Conservation (phyloP, 495 filamentous ascomycete species). For the Hypomontagnella submonticulosa region DNA sequence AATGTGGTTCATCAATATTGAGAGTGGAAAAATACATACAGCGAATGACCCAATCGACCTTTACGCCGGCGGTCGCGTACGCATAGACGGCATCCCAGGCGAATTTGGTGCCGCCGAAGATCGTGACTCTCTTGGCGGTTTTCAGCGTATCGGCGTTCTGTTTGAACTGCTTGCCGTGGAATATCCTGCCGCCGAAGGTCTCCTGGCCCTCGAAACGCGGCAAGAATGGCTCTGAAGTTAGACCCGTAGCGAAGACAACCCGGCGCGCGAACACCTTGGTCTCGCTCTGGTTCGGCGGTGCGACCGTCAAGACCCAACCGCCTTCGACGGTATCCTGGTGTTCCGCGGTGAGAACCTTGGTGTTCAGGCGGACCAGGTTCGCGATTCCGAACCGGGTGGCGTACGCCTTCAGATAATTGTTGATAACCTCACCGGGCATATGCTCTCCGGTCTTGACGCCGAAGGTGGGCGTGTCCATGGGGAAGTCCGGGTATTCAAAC, state of each 20-base stretch:
- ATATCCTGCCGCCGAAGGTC: slow-evolving; percentile 60
- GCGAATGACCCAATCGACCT: slow-evolving; percentile 83
- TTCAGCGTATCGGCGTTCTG: slow-evolving; percentile 45
- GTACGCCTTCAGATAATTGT: slow-evolving; percentile 70
- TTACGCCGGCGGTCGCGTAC: slow-evolving; percentile 68
- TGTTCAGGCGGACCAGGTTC: slow-evolving; percentile 62
- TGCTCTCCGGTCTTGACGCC: slow-evolving; percentile 71
- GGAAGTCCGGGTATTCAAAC: slow-evolving; percentile 78
- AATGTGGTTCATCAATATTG: not conserved
- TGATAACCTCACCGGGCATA: slow-evolving; percentile 71
- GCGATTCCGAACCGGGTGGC: slow-evolving; percentile 65
- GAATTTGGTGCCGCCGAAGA: slow-evolving; percentile 77
- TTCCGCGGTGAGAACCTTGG: slow-evolving; percentile 62
- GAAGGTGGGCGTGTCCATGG: slow-evolving; percentile 69
- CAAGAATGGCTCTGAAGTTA: slow-evolving; percentile 47
- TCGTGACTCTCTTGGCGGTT: slow-evolving; percentile 57
- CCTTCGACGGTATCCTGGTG: slow-evolving; percentile 50
- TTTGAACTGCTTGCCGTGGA: slow-evolving; percentile 69
- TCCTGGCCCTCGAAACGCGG: slow-evolving; percentile 48
- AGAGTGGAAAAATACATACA: slow-evolving; percentile 45
- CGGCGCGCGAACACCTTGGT: slow-evolving; percentile 40
- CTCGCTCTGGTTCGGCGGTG: slow-evolving; percentile 23
- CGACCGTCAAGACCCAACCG: slow-evolving; percentile 52
- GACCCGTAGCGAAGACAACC: slow-evolving; percentile 46
- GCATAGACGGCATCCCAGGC: slow-evolving; percentile 78